phyloP scores from a whole-genome alignment of 345 rosid genomes.

The Psidium friedrichsthalianum region DNA sequence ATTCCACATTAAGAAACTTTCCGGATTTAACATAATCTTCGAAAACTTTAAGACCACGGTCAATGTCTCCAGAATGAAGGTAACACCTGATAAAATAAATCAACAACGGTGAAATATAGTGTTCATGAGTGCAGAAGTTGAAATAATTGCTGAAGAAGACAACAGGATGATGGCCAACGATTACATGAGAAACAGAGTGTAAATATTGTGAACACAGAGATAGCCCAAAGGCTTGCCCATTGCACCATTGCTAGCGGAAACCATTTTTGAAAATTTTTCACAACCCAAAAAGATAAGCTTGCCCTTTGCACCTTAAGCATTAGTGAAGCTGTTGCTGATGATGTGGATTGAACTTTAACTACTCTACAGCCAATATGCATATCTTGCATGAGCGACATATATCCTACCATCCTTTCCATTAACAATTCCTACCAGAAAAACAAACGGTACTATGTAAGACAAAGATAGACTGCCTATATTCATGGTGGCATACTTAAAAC shows the following conservation, averaged over 20 bases:
- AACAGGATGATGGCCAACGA: neutral
- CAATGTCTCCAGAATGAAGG: slow-evolving; percentile 56
- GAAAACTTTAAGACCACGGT: slow-evolving; percentile 51
- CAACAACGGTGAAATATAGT: neutral
- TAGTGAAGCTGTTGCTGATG: neutral
- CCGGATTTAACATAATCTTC: slow-evolving; percentile 47
- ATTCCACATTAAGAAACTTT: slow-evolving; percentile 36
- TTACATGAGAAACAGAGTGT: neutral
- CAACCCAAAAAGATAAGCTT: neutral
- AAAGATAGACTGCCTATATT: neutral
- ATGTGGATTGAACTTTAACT: neutral
- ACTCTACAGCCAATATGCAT: neutral
- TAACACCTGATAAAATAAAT: slow-evolving; percentile 54
- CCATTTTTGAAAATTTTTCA: neutral
- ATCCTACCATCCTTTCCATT: neutral
- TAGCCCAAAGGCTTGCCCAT: neutral
- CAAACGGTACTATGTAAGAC: neutral
- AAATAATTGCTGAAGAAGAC: neutral
- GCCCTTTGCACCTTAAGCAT: neutral
- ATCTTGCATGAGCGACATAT: neutral
- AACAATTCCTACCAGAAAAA: neutral
- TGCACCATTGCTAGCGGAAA: neutral
- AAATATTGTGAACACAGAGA: neutral
- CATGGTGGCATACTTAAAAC: neutral
- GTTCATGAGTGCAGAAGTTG: neutral